Percentiles rank a stretch among this genome's conserved stretches.
Evolutionary conservation across 1,284 basidiomycete genomes (phyloP).

Genomic region (Ganoderma lucidum): DNA sequence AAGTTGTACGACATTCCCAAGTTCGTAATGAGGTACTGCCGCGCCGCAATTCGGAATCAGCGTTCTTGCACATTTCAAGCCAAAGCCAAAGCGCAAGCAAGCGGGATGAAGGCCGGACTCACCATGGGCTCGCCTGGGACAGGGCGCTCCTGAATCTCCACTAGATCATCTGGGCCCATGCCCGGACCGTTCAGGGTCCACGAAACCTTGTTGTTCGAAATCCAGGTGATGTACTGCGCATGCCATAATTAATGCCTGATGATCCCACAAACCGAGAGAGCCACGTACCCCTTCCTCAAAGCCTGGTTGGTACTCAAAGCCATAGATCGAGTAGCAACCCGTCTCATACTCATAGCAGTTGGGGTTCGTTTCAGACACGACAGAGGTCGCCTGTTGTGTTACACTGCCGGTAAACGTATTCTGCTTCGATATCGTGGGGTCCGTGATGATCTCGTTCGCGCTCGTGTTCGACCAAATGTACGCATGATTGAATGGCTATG

Average conservation of each 20-base stretch:
- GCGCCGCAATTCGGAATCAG: not conserved
- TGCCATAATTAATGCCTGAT: conserved; percentile 17
- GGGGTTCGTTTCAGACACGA: conserved; percentile 54
- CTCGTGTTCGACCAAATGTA: conserved; percentile 64
- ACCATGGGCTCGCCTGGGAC: conserved; percentile 74
- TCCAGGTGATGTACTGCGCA: conserved; percentile 65
- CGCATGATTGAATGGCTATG: conserved; percentile 65
- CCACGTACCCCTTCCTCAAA: conserved; percentile 45
- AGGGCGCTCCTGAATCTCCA: conserved; percentile 63
- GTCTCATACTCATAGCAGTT: conserved; percentile 57
- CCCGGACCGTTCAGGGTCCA: conserved; percentile 67
- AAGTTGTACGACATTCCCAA: conserved; percentile 66
- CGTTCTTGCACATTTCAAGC: not conserved
- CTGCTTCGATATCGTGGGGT: conserved; percentile 54
- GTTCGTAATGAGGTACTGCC: conserved; percentile 59
- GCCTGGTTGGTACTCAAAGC: conserved; percentile 53
- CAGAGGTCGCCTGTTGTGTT: conserved; percentile 70
- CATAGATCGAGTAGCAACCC: conserved; percentile 57
- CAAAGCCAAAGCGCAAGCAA: not conserved
- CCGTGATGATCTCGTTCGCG: conserved; percentile 55
- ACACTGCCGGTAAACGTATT: conserved; percentile 62
- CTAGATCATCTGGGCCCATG: conserved; percentile 60
- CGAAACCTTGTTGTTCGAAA: conserved; percentile 55
- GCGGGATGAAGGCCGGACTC: conserved; percentile 26
- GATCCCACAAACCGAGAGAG: conserved; percentile 17